Evolutionary conservation across 2,329 filamentous ascomycete species (phyloP), one percentile per base, ranked within the genome.

Genomic region (Chaetoscypha palmicola): DNA sequence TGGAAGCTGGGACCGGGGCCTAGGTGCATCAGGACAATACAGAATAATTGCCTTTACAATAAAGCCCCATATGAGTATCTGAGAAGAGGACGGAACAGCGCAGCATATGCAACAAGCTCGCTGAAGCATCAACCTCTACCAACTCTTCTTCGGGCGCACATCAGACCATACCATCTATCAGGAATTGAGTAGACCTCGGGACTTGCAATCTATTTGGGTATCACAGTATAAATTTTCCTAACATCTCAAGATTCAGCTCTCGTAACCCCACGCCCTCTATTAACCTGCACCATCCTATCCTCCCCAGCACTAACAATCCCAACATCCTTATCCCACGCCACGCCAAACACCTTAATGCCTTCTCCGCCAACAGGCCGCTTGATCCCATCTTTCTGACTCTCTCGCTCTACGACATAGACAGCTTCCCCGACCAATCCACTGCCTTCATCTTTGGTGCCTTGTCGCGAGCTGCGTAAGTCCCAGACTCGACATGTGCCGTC

Each of bases 231-330:
- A n/a, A n/a, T n/a, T n/a, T n/a, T n/a, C n/a, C n/a, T n/a, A n/a
- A n/a, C n/a, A n/a, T n/a, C n/a, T n/a, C n/a, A 26, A 24, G 9
- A 24, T 30, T 43, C 40, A 20, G 48, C 46, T 47, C 51, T 58
- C 2, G 59, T 62, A 38, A 62, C 53, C 20, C 58, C 59, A 45
- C 51, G 53, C 5, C 60, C 59, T 32, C 52, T 55, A 49, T 98
- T 96, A 48, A 98, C 80, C 71, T 98, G 92, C 58, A 98, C 81
- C 69, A 79, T 81, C 70, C 92, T 95, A 62, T 98, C 92, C 73
- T 97, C 90, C 12, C 91, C 89, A 33, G 73, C 89, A 59, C 86
- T 94, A 34, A 96, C 84, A 62, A 98, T 91, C 1, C 92, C 94
- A 60, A 94, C 79, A 5, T 80, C 77, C 62, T 74, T 71, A 64